phyloP scores from a whole-genome alignment of 306 rosid species.

The Trifolium dubium region DNA sequence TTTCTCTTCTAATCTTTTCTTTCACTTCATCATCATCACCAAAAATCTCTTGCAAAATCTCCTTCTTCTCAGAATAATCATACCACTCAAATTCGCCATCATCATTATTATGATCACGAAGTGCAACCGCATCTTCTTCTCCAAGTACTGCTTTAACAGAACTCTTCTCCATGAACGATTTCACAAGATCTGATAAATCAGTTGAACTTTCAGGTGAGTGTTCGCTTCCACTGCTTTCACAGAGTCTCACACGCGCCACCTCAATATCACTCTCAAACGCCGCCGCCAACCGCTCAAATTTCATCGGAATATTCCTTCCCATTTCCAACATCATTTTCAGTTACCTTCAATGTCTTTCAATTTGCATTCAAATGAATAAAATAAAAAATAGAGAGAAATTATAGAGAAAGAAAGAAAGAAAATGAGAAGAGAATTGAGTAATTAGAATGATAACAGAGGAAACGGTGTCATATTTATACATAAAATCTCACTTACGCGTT shows the following conservation, averaged over 20 bases:
- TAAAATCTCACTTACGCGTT: neutral
- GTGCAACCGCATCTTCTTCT: neutral
- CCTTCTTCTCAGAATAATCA: constrained; percentile 51
- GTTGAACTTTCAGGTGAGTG: constrained; percentile 63
- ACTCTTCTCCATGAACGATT: constrained; percentile 70
- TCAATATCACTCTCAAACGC: constrained; percentile 58
- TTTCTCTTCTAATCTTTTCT: constrained; percentile 49
- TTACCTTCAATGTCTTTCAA: no score
- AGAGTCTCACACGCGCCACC: constrained; percentile 48
- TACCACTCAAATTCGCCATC: constrained; percentile 26
- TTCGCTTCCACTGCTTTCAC: constrained; percentile 93
- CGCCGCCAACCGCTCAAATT: constrained; percentile 69
- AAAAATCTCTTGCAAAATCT: constrained; percentile 48
- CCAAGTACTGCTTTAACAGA: neutral
- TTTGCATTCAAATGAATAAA: no score
- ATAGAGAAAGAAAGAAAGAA: neutral
- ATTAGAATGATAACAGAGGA: neutral
- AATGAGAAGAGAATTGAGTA: constrained; percentile 38
- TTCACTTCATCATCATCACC: constrained; percentile 21
- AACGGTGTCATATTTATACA: constrained; percentile 42
- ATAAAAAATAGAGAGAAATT: neutral
- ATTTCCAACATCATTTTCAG: neutral
- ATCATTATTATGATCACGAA: neutral
- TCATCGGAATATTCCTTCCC: constrained; percentile 50
- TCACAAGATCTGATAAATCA: constrained; percentile 75